A percentile compares a stretch with the other conserved stretches of the same genome.
phyloP scores from a whole-genome alignment of 306 rosid species.

The Cicer arietinum region DNA sequence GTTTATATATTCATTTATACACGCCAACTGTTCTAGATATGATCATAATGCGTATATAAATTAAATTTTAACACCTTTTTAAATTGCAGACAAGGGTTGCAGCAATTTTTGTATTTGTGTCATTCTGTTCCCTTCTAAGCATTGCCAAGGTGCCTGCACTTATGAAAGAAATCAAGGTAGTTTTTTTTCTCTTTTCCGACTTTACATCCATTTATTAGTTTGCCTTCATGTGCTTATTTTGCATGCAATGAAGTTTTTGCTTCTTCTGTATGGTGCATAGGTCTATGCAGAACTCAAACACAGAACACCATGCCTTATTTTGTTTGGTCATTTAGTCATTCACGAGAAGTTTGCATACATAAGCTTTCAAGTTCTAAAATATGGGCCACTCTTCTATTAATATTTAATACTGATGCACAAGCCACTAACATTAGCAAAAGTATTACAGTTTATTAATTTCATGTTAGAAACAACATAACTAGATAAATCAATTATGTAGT shows the following conservation, averaged over 20 bases:
- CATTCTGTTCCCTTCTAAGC: constrained; percentile 89
- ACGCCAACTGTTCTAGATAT: constrained; percentile 28
- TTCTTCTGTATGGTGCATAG: background rate
- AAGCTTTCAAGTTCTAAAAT: background rate
- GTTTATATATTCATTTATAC: constrained; percentile 14
- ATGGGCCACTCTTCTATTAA: background rate
- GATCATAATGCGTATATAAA: background rate
- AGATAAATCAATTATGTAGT: too few species aligned
- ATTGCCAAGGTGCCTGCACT: constrained; percentile 92
- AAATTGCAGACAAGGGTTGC: constrained; percentile 92
- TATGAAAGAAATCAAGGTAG: constrained; percentile 86
- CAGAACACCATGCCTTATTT: too few species aligned
- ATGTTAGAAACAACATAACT: background rate
- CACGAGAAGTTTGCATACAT: background rate
- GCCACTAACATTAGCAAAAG: background rate
- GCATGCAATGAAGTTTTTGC: constrained; percentile 16
- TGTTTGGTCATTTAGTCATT: background rate
- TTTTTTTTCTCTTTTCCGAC: background rate
- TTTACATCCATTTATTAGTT: constrained; percentile 12
- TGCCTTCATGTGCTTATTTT: constrained; percentile 13
- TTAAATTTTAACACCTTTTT: constrained; percentile 24
- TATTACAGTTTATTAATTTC: background rate
- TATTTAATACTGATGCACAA: background rate
- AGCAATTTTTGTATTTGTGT: constrained; percentile 84
- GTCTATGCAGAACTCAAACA: constrained; percentile 1